Evolutionary conservation across 108 stramenopile genomes (phyloP), one percentile per base, ranked within the genome.

Genomic region (Nitzschia sp.): DNA sequence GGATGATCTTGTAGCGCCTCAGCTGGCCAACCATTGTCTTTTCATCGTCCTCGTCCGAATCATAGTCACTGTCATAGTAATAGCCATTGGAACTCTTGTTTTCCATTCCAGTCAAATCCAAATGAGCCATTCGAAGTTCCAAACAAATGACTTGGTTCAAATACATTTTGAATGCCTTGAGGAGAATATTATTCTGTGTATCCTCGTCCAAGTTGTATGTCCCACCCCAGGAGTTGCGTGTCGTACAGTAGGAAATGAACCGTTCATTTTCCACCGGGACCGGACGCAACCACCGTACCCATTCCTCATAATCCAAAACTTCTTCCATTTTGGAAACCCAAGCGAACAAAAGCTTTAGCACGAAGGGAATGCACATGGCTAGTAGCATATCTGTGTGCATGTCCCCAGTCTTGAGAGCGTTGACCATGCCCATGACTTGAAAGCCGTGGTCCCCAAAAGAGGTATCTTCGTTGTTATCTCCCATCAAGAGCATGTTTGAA

Each of bases 321-420:
- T 69, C 63, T 51, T 59, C 68, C 26, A 58, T 7, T 22, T 50
- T 58, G 7, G 44, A 56, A 10, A 69, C 37, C 51, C 57, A 40
- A 59, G 19, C 3, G 46, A 82, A 67, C 0, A 82, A 5, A 20
- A 75, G 53, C 52, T 67, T 59, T 6, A 90, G 60, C 11, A 81
- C 19, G 11, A 85, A 69, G 9, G 89, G 89, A n/a, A 90, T 64
- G 44, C 44, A 65, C 82, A 90, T 82, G 17, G 86, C 86, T 34
- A 90, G 65, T 6, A 81, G 44, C 89, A 90, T 87, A 53, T 90
- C 89, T 7, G 77, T 38, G 9, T 62, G 63, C 0, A 80, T 57
- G 57, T 90, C 78, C 3, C 86, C 86, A 0, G 87, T 87, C 44
- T 76, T 81, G 43, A 85, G 63, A 14, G 81, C 76, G 56, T 85